phyloP scores from a whole-genome alignment of 1,139 yeast genomes.

The Magnusiomyces suaveolens region DNA sequence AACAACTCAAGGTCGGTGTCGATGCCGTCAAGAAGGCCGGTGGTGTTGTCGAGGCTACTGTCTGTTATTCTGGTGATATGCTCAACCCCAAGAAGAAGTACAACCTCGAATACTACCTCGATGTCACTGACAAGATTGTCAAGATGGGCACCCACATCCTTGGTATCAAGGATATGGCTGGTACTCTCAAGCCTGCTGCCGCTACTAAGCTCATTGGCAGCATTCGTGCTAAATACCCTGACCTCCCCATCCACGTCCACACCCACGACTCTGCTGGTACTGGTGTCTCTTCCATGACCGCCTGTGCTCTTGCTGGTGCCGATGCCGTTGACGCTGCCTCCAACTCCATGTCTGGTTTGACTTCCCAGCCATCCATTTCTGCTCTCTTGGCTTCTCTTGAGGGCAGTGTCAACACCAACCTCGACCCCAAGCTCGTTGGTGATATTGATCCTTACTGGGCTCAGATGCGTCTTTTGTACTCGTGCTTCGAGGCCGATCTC shows the following conservation, averaged over 20 bases:
- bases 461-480: slow-evolving; percentile 91
- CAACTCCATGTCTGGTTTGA: slow-evolving; percentile 95
- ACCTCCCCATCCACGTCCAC: slow-evolving; percentile 94
- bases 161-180: slow-evolving; percentile 99
- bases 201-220: slow-evolving; percentile 72
- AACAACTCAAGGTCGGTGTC: slow-evolving; percentile 93
- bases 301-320: slow-evolving; percentile 92
- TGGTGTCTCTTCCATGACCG: slow-evolving; percentile 94
- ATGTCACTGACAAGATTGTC: slow-evolving; percentile 74
- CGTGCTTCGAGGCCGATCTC: slow-evolving; percentile 95
- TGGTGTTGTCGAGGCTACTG: slow-evolving; percentile 96
- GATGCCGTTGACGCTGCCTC: slow-evolving; percentile 97
- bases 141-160: slow-evolving; percentile 91
- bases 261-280: slow-evolving; percentile 99
- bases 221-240: slow-evolving; percentile 79
- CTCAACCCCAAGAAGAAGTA: slow-evolving; percentile 88
- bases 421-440: slow-evolving; percentile 57
- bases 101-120: slow-evolving; percentile 80
- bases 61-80: slow-evolving; percentile 99
- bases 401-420: slow-evolving; percentile 72
- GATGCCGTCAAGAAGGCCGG: slow-evolving; percentile 97
- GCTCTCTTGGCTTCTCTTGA: slow-evolving; percentile 89
- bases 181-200: slow-evolving; percentile 93
- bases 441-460: slow-evolving; percentile 95
- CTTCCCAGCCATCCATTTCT: slow-evolving; percentile 93